Evolutionary conservation across 208 protist species (phyloP).

Genomic region (Leishmania braziliensis): DNA sequence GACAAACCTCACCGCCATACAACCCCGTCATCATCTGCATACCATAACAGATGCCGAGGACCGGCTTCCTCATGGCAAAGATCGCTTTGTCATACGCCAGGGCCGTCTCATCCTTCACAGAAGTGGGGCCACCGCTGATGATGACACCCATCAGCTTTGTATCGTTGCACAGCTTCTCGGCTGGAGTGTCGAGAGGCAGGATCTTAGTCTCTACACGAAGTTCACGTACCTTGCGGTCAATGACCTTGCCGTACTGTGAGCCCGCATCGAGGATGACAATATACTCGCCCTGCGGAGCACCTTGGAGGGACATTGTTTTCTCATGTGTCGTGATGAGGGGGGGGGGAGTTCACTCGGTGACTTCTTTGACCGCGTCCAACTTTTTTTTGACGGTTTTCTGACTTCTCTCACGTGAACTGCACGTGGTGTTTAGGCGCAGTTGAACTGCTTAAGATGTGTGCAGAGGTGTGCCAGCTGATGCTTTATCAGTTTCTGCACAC

Average conservation of each 20-base stretch:
- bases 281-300: slow-evolving; percentile 48
- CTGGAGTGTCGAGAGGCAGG: slow-evolving; percentile 81
- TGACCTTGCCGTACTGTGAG: slow-evolving; percentile 97
- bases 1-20: slow-evolving; percentile 91
- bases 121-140: slow-evolving; percentile 95
- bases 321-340: background rate
- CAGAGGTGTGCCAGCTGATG: background rate
- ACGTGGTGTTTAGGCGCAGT: background rate
- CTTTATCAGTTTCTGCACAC: background rate
- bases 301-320: slow-evolving; percentile 9
- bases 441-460: too few species aligned
- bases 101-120: slow-evolving; percentile 87
- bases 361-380: too few species aligned
- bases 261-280: slow-evolving; percentile 96
- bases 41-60: slow-evolving; percentile 99
- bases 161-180: slow-evolving; percentile 47
- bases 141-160: slow-evolving; percentile 90
- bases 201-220: slow-evolving; percentile 92
- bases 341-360: background rate
- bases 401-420: background rate
- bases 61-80: slow-evolving; percentile 85
- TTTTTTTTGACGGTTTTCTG: too few species aligned
- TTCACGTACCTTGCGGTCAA: slow-evolving; percentile 96
- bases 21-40: slow-evolving; percentile 93
- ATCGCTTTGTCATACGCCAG: slow-evolving; percentile 77